phyloP scores from a whole-genome alignment of 2,329 filamentous ascomycete genomes.

The Beauveria varroae region DNA sequence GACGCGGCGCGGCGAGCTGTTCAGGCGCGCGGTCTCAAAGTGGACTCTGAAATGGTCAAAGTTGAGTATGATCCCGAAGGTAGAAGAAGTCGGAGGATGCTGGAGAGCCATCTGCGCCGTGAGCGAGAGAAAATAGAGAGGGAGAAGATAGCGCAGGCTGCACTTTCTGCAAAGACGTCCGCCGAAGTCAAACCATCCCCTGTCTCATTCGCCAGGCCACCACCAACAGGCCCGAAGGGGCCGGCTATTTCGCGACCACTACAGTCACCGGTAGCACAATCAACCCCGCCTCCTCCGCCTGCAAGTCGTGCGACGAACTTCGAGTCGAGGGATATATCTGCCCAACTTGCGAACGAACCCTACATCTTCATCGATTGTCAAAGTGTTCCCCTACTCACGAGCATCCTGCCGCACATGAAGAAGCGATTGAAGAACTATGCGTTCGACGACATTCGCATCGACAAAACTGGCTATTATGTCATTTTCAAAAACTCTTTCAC shows the following conservation, averaged over 20 bases:
- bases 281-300: constrained; percentile 21
- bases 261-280: constrained; percentile 38
- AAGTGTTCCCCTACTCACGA: constrained; percentile 77
- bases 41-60: constrained; percentile 68
- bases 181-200: constrained; percentile 29
- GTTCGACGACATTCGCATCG: constrained; percentile 74
- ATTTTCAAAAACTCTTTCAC: constrained; percentile 73
- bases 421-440: constrained; percentile 78
- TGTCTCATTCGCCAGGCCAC: constrained; percentile 40
- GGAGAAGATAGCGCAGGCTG: constrained; percentile 23
- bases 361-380: constrained; percentile 86
- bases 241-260: constrained; percentile 38
- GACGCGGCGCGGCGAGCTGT: constrained; percentile 78
- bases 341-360: constrained; percentile 67
- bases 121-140: constrained; percentile 54
- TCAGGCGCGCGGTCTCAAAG: constrained; percentile 65
- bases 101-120: constrained; percentile 65
- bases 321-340: constrained; percentile 59
- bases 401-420: constrained; percentile 83
- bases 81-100: constrained; percentile 68
- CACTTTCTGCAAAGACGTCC: constrained; percentile 24
- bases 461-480: constrained; percentile 83
- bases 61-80: constrained; percentile 90
- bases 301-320: constrained; percentile 39
- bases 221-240: constrained; percentile 80